Percentiles rank a stretch among this genome's conserved stretches.
Evolutionary conservation across 2,329 filamentous ascomycete genomes (phyloP).

Genomic region (Arthroderma sp.): DNA sequence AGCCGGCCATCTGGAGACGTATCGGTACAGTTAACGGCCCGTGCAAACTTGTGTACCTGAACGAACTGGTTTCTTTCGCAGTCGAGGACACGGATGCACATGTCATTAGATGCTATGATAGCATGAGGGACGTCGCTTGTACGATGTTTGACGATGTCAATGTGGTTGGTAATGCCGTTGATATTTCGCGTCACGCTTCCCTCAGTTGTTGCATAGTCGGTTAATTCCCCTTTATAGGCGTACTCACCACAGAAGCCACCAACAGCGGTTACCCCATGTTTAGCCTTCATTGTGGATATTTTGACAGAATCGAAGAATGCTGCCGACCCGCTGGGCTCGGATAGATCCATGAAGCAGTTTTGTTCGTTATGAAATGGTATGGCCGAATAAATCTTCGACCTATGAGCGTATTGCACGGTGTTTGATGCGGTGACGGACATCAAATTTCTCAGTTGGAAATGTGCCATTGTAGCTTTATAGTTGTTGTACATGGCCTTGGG

Average conservation of each 20-base stretch:
- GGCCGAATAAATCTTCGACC: slow-evolving; percentile 36
- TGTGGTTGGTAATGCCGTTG: slow-evolving; percentile 46
- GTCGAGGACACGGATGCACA: slow-evolving; percentile 41
- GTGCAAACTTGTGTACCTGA: slow-evolving; percentile 24
- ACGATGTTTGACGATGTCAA: slow-evolving; percentile 39
- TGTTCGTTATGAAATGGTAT: slow-evolving; percentile 32
- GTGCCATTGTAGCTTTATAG: slow-evolving; percentile 38
- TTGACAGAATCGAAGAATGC: slow-evolving; percentile 26
- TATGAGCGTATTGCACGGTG: slow-evolving; percentile 41
- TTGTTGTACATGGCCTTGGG: slow-evolving; percentile 37
- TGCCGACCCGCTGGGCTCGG: slow-evolving; percentile 26
- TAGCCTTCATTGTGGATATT: slow-evolving; percentile 41
- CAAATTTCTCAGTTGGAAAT: slow-evolving; percentile 48
- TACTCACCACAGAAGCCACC: slow-evolving; percentile 48
- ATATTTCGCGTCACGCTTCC: slow-evolving; percentile 38
- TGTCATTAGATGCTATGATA: slow-evolving; percentile 46
- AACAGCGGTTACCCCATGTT: slow-evolving; percentile 37
- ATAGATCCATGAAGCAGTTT: slow-evolving; percentile 37
- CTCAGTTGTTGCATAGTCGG: slow-evolving; percentile 22
- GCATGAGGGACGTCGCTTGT: slow-evolving; percentile 36
- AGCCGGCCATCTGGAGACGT: slow-evolving; percentile 32
- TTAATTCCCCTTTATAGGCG: slow-evolving; percentile 31
- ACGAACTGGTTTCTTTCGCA: slow-evolving; percentile 33
- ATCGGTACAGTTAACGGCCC: slow-evolving; percentile 32
- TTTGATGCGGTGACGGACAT: slow-evolving; percentile 42